Conservation (phyloP, 2,329 filamentous ascomycete genomes). For the Claviceps sp. region DNA sequence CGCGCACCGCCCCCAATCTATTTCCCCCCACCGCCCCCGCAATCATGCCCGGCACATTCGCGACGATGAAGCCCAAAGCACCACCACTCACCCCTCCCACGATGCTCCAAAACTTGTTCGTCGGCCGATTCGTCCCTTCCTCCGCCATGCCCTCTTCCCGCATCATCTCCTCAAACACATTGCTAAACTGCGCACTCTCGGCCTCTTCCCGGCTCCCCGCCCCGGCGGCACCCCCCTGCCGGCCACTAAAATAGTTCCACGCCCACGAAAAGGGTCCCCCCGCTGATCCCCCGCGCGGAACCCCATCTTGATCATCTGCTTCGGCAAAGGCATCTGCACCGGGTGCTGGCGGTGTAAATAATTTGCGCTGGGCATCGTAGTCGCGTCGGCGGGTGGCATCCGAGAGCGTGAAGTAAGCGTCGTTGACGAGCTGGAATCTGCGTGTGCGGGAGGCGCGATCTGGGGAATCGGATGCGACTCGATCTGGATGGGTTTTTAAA, state of each 20-base stretch:
- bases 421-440: constrained; percentile 83
- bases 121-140: constrained; percentile 43
- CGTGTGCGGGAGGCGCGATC: constrained; percentile 72
- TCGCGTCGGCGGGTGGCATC: constrained; percentile 64
- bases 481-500: constrained; percentile 85
- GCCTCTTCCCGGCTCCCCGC: constrained; percentile 35
- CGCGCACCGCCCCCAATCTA: constrained; percentile 74
- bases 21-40: constrained; percentile 91
- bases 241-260: constrained; percentile 44
- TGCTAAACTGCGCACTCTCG: constrained; percentile 73
- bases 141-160: constrained; percentile 74
- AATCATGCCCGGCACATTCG: constrained; percentile 76
- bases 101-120: constrained; percentile 72
- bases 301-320: constrained; percentile 22
- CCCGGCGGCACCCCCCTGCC: constrained; percentile 9
- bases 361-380: constrained; percentile 57
- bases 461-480: constrained; percentile 70
- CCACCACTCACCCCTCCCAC: constrained; percentile 78
- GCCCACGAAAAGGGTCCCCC: constrained; percentile 62
- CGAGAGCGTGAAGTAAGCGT: constrained; percentile 84
- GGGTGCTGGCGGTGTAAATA: constrained; percentile 15
- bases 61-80: constrained; percentile 87
- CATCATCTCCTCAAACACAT: constrained; percentile 83
- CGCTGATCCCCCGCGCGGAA: constrained; percentile 17
- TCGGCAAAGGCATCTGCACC: constrained; percentile 29